A percentile compares a stretch with the other conserved stretches of the same genome.
These are phyloP conservation scores for Starmerella apicola DNA, from an alignment of 805 yeast species.

Conservation along the genomic window DNA sequence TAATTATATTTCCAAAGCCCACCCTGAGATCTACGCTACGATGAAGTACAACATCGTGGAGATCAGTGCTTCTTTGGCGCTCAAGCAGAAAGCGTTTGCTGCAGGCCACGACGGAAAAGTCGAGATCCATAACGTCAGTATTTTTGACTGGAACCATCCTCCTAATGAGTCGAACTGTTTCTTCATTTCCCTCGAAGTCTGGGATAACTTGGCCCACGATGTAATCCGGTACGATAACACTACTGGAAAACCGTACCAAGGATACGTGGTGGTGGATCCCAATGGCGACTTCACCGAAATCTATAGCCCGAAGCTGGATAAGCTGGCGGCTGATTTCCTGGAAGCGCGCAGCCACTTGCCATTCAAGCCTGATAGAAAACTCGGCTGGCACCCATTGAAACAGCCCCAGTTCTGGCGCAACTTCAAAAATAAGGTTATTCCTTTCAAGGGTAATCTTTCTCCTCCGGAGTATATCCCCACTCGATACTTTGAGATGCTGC, in stretches of 20 bases:
- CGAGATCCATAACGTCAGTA: constrained; percentile 57
- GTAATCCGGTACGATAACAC: constrained; percentile 59
- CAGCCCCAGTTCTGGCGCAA: constrained; percentile 35
- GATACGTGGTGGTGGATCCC: constrained; percentile 60
- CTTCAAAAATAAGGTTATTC: constrained; percentile 42
- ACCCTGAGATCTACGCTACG: constrained; percentile 61
- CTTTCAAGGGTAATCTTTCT: constrained; percentile 53
- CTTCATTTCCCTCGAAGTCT: constrained; percentile 68
- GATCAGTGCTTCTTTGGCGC: constrained; percentile 50
- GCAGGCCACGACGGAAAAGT: constrained; percentile 44
- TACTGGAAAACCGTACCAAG: constrained; percentile 60
- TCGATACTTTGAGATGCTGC: constrained; percentile 50
- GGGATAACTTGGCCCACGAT: constrained; percentile 78
- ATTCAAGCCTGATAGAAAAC: constrained; percentile 23
- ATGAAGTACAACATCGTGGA: constrained; percentile 64
- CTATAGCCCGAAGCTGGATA: constrained; percentile 49
- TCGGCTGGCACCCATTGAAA: constrained; percentile 49
- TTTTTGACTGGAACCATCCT: constrained; percentile 56
- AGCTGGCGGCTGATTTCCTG: constrained; percentile 40
- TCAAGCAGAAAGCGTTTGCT: constrained; percentile 26
- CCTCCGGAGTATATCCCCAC: constrained; percentile 79
- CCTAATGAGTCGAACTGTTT: constrained; percentile 45
- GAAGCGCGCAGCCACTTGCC: constrained; percentile 36
- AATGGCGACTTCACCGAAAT: constrained; percentile 66
- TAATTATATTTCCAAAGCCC: constrained; percentile 45